Base-by-base conservation (phyloP, 2,329 filamentous ascomycete species). In the Paracorniculantispora psalliotae region DNA sequence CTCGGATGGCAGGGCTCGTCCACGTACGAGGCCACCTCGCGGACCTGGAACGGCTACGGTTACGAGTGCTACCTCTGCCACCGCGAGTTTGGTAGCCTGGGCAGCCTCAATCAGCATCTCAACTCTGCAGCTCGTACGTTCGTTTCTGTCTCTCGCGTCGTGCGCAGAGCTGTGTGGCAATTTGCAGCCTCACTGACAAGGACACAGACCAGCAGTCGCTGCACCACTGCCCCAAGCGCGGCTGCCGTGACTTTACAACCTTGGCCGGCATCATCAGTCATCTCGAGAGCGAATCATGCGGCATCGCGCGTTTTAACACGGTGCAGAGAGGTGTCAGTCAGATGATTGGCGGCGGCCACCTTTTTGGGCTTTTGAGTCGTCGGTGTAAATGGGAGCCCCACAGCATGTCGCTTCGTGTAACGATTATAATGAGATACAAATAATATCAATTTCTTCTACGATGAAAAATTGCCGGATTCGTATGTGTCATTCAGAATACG, bases 341-440 rank as follows among this genome's bases (percentile, higher is more conserved):
- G 7, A 48, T 78, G 63, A 81, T 79, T 17, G 78, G 43, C 43
- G 4, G 12, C 4, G 50, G 33, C 17, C 30, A 13, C 72, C 65
- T 82, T 81, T 37, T 80, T 81, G 4, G 81, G 72, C 62, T 82
- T 79, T 61, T 82, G 28, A 1, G 12, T n/a, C n/a, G n/a, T n/a
- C 2, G 25, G 1, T 8, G 8, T 44, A 8, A 23, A 21, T 7
- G 41, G 3, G 19, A 10, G 3, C 8, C 7, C 12, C 5, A 2
- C n/a, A 10, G 2, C 23, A 10, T 15, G 25, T 21, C n/a, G 21
- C 21, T 23, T 13, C n/a, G n/a, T 46, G 15, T 46, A 13, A 8
- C 10, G 5, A 19, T 19, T 41, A 41, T 41, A 44, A 25, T 44
- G 19, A 6, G 30, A 33, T 33, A 33, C 12, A 33, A 6, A 6